phyloP scores from a whole-genome alignment of 1,284 basidiomycete species.

The Fomitopsis schrenkii region DNA sequence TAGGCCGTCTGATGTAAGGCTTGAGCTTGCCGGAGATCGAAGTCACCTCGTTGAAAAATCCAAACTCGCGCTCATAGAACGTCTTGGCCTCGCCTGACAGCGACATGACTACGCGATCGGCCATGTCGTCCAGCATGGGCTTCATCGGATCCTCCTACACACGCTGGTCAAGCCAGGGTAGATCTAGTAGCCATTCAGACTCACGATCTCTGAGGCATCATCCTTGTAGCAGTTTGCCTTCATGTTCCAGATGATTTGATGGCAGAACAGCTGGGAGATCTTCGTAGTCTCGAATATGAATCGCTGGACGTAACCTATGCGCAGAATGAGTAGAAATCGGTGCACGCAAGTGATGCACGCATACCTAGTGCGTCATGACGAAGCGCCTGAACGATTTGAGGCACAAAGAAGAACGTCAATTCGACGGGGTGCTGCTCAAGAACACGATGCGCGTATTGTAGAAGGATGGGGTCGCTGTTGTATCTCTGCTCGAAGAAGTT shows the following conservation, averaged over 20 bases:
- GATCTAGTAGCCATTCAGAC: conserved; percentile 20
- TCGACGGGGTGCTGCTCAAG: conserved; percentile 94
- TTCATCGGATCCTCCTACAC: conserved; percentile 91
- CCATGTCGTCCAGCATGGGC: conserved; percentile 88
- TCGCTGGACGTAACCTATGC: conserved; percentile 83
- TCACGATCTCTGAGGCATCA: conserved; percentile 78
- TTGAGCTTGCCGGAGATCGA: conserved; percentile 98
- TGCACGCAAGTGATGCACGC: background rate
- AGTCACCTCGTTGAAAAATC: conserved; percentile 95
- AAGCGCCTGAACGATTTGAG: conserved; percentile 96
- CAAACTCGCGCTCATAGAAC: conserved; percentile 96
- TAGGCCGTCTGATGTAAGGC: conserved; percentile 94
- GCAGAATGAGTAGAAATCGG: background rate
- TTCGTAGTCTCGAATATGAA: conserved; percentile 98
- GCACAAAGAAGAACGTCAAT: conserved; percentile 98
- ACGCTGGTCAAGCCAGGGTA: background rate
- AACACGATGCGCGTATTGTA: conserved; percentile 97
- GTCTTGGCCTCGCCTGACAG: conserved; percentile 88
- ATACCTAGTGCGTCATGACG: conserved; percentile 83
- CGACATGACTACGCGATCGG: conserved; percentile 75
- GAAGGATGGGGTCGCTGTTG: conserved; percentile 78
- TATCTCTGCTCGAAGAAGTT: conserved; percentile 86
- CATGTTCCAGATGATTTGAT: conserved; percentile 99
- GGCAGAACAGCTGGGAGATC: conserved; percentile 97
- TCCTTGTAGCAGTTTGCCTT: conserved; percentile 97